phyloP scores from a whole-genome alignment of 371 early-diverging fungal species.

The Coemansia sp. region DNA sequence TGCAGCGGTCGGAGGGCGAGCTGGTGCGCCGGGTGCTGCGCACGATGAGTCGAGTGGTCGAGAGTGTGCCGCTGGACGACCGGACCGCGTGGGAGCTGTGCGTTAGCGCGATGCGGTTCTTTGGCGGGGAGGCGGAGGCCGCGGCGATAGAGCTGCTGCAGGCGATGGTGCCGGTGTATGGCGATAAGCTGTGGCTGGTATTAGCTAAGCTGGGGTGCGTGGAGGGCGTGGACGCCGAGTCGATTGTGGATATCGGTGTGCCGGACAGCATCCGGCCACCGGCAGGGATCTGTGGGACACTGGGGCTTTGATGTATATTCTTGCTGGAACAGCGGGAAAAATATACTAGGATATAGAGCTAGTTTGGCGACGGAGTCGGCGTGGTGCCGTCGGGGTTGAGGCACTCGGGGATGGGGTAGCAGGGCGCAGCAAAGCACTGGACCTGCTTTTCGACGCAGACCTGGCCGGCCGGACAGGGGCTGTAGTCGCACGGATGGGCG shows the following conservation, averaged over 20 bases:
- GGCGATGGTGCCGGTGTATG: constrained; percentile 35
- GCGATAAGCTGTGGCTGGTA: constrained; percentile 42
- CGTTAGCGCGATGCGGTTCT: constrained; percentile 8
- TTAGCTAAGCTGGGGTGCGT: constrained; percentile 21
- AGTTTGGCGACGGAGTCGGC: too few species aligned
- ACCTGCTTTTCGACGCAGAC: constrained; percentile 15
- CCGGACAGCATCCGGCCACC: constrained; percentile 3
- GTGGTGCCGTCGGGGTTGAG: neutral
- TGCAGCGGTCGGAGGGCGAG: constrained; percentile 8
- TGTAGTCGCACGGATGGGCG: constrained; percentile 11
- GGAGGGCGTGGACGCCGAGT: neutral
- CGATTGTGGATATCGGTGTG: constrained; percentile 18
- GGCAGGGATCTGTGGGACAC: constrained; percentile 12
- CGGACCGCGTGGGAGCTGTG: constrained; percentile 21
- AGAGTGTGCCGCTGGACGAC: constrained; percentile 32
- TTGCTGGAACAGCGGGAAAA: neutral
- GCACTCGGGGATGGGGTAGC: constrained; percentile 18
- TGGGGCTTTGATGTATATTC: constrained; percentile 9
- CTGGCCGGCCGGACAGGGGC: constrained; percentile 5
- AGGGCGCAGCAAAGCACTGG: constrained; percentile 24
- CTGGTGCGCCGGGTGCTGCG: constrained; percentile 12
- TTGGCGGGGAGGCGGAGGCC: constrained; percentile 7
- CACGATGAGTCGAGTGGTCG: constrained; percentile 30
- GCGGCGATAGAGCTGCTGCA: constrained; percentile 13
- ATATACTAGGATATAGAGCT: neutral